Base-by-base conservation (phyloP, 768 basidiomycete genomes). In the Xanthoconium stramineum region DNA sequence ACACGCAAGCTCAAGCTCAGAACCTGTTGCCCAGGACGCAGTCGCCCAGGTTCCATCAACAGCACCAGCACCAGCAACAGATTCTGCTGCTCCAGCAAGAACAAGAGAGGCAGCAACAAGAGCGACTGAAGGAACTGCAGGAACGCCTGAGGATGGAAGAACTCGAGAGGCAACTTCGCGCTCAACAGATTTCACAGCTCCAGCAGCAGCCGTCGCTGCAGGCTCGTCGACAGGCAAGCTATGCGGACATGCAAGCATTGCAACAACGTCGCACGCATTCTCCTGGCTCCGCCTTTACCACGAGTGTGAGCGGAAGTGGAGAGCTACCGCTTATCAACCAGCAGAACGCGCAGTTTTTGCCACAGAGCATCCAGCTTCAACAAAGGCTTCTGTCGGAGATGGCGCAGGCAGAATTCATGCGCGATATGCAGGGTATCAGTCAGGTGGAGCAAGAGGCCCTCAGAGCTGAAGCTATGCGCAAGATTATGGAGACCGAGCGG, bases 401-500 rank as follows among this genome's bases (percentile, higher is more conserved):
- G 71, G 83, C 86, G 2, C 88, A 89, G 54, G 80, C 75, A 11
- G 89, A 88, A 56, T 84, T 86, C 54, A 66, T 87, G 61, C 80
- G 80, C 46, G 84, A 86, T 58, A 76, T 86, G 69, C 85, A 84
- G 51, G 80, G 78, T n/a, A 71, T 78, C 8, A 78, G 79, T 43
- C 83, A 79, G 46, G 80, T 76, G 44, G 80, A 87, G 55, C 85
- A 87, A 65, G 91, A 91, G 57, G 81, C 84, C 6, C 70, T 94
- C 38, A 79, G 88, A 59, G 78, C 77, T 15, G 90, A 92, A 66
- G 91, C 91, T 1, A 88, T 89, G 83, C 83, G 88, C 56, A 88
- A 94, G 75, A 95, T 98, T 61, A 81, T 91, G 69, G 91, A 93
- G 70, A 87, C 95, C 0, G 95, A 95, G 71, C 82, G 80, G 64